Evolutionary conservation across 163 green algal species (phyloP), one percentile per base, ranked within the genome.

Genomic region (Scenedesmus sp.): DNA sequence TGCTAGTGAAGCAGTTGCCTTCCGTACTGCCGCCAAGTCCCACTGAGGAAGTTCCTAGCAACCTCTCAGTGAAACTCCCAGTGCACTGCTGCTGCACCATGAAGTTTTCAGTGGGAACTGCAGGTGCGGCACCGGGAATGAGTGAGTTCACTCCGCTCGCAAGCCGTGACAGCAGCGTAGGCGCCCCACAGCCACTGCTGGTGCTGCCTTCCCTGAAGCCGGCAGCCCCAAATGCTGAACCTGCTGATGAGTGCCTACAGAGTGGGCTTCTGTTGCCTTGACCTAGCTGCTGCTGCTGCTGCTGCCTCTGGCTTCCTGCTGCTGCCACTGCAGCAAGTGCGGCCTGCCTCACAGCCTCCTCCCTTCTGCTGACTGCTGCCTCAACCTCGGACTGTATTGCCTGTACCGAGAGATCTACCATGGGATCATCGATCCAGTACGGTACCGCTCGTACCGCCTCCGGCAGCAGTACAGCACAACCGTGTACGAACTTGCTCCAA

Each of bases 401-500:
- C 43, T 43, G 56, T 33, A 87, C 51, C 1, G 53, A 72, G 42
- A 87, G 43, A 20, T 92, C 81, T 24, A 92, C 53, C 24, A 86
- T 44, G 2, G 35, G 92, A 85, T 98, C 96, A 87, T 98, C 97
- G 0, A 98, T 94, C 97, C 97, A 98, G 90, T 98, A 98, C 0
- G 97, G 97, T 46, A 98, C 95, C 13, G 95, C 95, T 72, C 97
- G 90, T 33, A 97, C 95, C 81, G 95, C 92, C 70, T 97, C 96
- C 7, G 96, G 96, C 87, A 97, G 92, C 73, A 98, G 93, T 33
- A 94, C 95, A 22, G 95, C 93, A 22, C 91, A 94, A 37, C 97
- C 97, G 89, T 99, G 97, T 81, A 98, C 97, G 91, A 98, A 99
- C 92, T 99, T 99, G 89, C 89, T 96, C 93, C 97, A 97, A 85